Percentiles rank a stretch among this genome's conserved stretches.
Conservation (phyloP, 139 green algal species). For the Desmodesmus armatus region DNA sequence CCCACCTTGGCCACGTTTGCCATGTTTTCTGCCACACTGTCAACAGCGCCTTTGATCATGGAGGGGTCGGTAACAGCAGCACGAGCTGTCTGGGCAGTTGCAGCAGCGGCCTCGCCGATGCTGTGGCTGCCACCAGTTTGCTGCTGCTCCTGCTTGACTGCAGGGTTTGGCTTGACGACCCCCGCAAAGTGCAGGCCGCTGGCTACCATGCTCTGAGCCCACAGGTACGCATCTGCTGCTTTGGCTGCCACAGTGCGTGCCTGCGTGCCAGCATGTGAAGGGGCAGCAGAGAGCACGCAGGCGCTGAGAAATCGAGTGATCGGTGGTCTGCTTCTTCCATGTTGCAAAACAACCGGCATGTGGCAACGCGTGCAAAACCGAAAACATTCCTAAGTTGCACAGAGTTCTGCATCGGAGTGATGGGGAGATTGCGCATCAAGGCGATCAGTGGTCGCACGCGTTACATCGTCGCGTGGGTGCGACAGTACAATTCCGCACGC, state of each 20-base stretch:
- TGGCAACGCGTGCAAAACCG: no score
- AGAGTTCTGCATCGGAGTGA: no score
- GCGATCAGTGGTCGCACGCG: no score
- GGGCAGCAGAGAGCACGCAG: not conserved
- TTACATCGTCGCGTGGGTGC: no score
- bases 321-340: no score
- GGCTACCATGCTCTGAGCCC: not conserved
- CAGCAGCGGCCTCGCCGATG: not conserved
- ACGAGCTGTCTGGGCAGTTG: conserved; percentile 1
- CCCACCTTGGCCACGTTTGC: conserved; percentile 16
- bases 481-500: no score
- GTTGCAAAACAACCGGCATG: no score
- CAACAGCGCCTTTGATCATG: not conserved
- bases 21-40: not conserved
- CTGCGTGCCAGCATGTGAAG: no score
- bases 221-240: not conserved
- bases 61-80: not conserved
- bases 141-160: not conserved
- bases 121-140: not conserved
- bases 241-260: not conserved
- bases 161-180: conserved; percentile 20
- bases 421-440: no score
- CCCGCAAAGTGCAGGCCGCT: conserved; percentile 10
- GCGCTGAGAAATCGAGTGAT: no score
- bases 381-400: no score